phyloP scores from a whole-genome alignment of 1,139 yeast genomes.

The Kluyveromyces sp. region DNA sequence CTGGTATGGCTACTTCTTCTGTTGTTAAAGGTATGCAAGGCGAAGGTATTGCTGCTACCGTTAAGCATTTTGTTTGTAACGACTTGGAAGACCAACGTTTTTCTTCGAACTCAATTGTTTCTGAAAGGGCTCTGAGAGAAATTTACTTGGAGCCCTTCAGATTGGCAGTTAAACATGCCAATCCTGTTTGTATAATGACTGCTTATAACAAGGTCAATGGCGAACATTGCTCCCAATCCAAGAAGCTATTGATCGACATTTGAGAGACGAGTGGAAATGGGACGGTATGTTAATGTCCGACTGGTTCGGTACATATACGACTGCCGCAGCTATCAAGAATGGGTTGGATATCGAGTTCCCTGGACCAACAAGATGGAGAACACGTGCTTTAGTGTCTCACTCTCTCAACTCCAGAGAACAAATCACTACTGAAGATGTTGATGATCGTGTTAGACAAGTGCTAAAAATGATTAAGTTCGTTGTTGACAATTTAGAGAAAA shows the following conservation, averaged over 20 bases:
- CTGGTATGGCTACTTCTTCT: constrained; percentile 45
- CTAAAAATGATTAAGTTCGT: constrained; percentile 41
- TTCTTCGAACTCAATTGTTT: constrained; percentile 40
- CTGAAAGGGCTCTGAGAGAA: constrained; percentile 55
- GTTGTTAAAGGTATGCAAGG: constrained; percentile 49
- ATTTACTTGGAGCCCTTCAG: constrained; percentile 56
- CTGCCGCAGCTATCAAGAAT: constrained; percentile 40
- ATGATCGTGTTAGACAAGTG: constrained; percentile 41
- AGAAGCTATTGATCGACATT: constrained; percentile 37
- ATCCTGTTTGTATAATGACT: constrained; percentile 51
- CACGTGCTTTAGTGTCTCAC: constrained; percentile 34
- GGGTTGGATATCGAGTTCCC: constrained; percentile 64
- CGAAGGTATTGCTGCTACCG: constrained; percentile 45
- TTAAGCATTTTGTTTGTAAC: constrained; percentile 54
- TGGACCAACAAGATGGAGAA: constrained; percentile 41
- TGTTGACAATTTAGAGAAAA: constrained; percentile 35
- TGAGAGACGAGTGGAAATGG: constrained; percentile 50
- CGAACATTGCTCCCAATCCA: constrained; percentile 44
- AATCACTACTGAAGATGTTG: constrained; percentile 24
- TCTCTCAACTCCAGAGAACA: constrained; percentile 30
- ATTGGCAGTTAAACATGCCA: constrained; percentile 43
- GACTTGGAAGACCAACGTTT: constrained; percentile 53
- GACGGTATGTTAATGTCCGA: constrained; percentile 53
- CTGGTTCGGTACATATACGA: constrained; percentile 55
- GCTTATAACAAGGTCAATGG: constrained; percentile 56